Base-by-base conservation (phyloP, 257 asterid genomes). In the Cynanchum wilfordii region DNA sequence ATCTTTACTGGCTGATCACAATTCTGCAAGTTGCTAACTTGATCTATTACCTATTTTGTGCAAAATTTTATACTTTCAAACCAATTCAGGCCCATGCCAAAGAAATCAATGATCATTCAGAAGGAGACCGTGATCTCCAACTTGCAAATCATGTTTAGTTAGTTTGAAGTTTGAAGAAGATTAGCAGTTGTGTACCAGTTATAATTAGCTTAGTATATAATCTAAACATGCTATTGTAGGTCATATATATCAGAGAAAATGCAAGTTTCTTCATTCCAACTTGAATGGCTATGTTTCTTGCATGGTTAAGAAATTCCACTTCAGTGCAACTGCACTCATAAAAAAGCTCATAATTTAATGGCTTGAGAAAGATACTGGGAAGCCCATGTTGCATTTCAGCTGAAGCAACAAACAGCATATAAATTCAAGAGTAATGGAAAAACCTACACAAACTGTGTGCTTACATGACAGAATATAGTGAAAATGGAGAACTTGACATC, bases 341-440 rank as follows among this genome's bases (percentile, higher is more conserved):
- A 92, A 92, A 92, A 73, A 92, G 96, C 96, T 92, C 98, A 54
- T 92, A 88, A 80, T 90, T 90, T 88, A 96, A 92, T 70, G 98
- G 98, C 88, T 89, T 90, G 87, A 86, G 89, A 84, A 92, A 92
- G 87, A 92, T 87, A 82, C 96, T 86, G 54, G 96, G 85, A 75
- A 89, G 73, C 98, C 98, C 98, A 90, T 2, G 97, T 90, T 80
- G 90, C 96, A 70, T 90, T 90, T 96, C 98, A 90, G 84, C 76
- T 96, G 96, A 83, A 96, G 90, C 87, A 75, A 81, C 77, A 72
- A 80, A 19, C 58, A 79, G 25, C 58, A 77, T 81, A 77, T 65
- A 70, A 27, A 68, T 71, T 59, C 38, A 33, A 33, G 19, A 79
- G 69, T 57, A 45, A 76, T 30, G 19, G 19, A 60, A 27, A 27